Conservation (phyloP, 805 yeast species). For the Trichomonascus vanleenenianus region DNA sequence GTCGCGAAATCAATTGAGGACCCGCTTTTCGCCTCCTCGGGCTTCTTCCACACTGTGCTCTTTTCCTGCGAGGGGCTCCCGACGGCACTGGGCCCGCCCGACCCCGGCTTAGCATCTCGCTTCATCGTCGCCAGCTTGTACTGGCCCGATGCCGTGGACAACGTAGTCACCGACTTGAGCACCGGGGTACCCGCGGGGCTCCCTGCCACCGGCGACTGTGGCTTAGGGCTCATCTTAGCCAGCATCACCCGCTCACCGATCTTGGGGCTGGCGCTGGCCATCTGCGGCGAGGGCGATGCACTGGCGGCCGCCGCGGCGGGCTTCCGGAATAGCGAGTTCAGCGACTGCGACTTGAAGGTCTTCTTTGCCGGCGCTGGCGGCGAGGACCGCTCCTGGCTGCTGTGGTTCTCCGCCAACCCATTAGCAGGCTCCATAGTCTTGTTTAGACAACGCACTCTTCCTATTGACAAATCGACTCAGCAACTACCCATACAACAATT, state of each 20-base stretch:
- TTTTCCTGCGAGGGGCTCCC: conserved; percentile 13
- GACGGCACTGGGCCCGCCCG: conserved; percentile 13
- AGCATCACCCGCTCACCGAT: background rate
- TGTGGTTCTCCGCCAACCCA: too few species aligned
- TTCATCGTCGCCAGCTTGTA: conserved; percentile 22
- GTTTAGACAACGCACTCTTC: too few species aligned
- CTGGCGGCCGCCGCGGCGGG: conserved; percentile 9
- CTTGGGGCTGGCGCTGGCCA: conserved; percentile 6
- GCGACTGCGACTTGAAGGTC: conserved; percentile 31
- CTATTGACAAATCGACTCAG: too few species aligned
- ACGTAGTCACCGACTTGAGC: conserved; percentile 7
- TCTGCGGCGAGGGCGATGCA: conserved; percentile 6
- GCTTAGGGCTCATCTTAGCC: conserved; percentile 5
- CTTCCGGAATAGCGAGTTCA: conserved; percentile 26
- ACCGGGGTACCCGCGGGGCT: conserved; percentile 1
- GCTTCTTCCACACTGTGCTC: conserved; percentile 18
- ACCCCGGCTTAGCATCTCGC: conserved; percentile 7
- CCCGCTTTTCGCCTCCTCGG: conserved; percentile 6
- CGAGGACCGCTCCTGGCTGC: too few species aligned
- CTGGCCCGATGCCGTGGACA: conserved; percentile 23
- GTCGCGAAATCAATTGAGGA: conserved; percentile 3
- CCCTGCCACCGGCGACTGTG: conserved; percentile 4
- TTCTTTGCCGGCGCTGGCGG: background rate
- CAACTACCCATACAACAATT: too few species aligned
- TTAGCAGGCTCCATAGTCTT: too few species aligned